A percentile compares a stretch with the other conserved stretches of the same genome.
These are phyloP conservation scores for Colletotrichum sp. DNA, from an alignment of 2,329 filamentous ascomycete species.

Conservation along the genomic window DNA sequence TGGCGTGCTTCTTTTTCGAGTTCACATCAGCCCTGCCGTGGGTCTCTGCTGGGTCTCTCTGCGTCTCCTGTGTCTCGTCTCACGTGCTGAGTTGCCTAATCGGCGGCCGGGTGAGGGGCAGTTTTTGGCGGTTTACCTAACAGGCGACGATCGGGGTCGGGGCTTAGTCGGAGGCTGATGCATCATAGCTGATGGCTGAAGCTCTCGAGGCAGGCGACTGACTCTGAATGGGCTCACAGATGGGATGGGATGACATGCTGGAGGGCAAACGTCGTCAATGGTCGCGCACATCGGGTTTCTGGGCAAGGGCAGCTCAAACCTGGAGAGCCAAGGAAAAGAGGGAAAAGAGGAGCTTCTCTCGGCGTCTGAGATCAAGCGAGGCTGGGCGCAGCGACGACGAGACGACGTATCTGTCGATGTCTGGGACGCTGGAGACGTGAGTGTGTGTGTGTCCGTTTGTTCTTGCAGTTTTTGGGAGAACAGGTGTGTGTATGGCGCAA, in stretches of 20 bases:
- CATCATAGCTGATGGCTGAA: background rate
- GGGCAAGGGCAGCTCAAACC: slow-evolving; percentile 8
- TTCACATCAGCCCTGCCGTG: background rate
- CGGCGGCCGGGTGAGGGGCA: background rate
- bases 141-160: slow-evolving; percentile 4
- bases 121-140: background rate
- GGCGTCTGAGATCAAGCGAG: slow-evolving; percentile 9
- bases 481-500: background rate
- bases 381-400: background rate
- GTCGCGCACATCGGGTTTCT: slow-evolving; percentile 13
- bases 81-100: background rate
- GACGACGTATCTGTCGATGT: background rate
- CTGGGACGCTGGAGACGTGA: background rate
- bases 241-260: slow-evolving; percentile 9
- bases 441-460: background rate
- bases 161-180: slow-evolving; percentile 2
- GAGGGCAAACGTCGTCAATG: slow-evolving; percentile 14
- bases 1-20: background rate
- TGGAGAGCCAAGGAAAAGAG: background rate
- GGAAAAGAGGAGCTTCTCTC: slow-evolving; percentile 5
- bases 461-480: background rate
- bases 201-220: background rate
- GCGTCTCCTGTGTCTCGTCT: background rate
- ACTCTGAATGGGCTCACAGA: slow-evolving; percentile 14
- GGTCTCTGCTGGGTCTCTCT: background rate